Percentiles rank a stretch among this genome's conserved stretches.
Evolutionary conservation across 805 yeast genomes (phyloP).

Genomic region (Candida easanensis): DNA sequence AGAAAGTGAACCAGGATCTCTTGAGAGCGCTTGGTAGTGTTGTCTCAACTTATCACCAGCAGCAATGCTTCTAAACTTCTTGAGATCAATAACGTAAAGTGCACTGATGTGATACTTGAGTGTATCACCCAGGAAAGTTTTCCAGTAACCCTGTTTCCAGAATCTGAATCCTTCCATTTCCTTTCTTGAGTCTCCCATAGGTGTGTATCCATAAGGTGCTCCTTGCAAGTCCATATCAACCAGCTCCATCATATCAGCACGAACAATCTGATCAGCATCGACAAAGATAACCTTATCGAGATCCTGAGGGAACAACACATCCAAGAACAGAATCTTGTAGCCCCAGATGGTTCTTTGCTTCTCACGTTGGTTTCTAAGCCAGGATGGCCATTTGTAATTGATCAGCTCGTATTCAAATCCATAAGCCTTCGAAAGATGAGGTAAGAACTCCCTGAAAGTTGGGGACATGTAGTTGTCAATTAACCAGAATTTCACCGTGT

Average conservation of each 20-base stretch:
- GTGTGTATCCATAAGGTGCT: slow-evolving; percentile 83
- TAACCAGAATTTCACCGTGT: slow-evolving; percentile 79
- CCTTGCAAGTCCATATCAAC: slow-evolving; percentile 68
- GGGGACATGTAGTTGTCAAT: slow-evolving; percentile 80
- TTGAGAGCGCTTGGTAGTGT: slow-evolving; percentile 79
- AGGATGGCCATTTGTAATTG: slow-evolving; percentile 90
- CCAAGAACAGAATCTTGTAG: slow-evolving; percentile 80
- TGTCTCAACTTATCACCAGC: slow-evolving; percentile 82
- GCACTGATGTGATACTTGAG: slow-evolving; percentile 77
- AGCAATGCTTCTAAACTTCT: slow-evolving; percentile 54
- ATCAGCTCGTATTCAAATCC: slow-evolving; percentile 73
- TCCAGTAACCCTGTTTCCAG: slow-evolving; percentile 96
- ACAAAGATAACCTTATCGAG: slow-evolving; percentile 77
- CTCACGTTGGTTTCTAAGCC: slow-evolving; percentile 79
- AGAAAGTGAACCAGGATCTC: slow-evolving; percentile 74
- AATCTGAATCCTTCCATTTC: slow-evolving; percentile 86
- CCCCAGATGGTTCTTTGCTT: slow-evolving; percentile 84
- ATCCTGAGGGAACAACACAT: slow-evolving; percentile 79
- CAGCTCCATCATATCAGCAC: slow-evolving; percentile 70
- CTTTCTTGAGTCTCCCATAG: slow-evolving; percentile 77
- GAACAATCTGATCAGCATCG: slow-evolving; percentile 80
- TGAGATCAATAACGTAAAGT: slow-evolving; percentile 74
- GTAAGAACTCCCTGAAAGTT: slow-evolving; percentile 58
- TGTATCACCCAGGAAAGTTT: slow-evolving; percentile 50
- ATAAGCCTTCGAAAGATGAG: slow-evolving; percentile 51